Evolutionary conservation across 306 rosid species (phyloP), one percentile per base, ranked within the genome.

Genomic region (Quercus berberidifolia): DNA sequence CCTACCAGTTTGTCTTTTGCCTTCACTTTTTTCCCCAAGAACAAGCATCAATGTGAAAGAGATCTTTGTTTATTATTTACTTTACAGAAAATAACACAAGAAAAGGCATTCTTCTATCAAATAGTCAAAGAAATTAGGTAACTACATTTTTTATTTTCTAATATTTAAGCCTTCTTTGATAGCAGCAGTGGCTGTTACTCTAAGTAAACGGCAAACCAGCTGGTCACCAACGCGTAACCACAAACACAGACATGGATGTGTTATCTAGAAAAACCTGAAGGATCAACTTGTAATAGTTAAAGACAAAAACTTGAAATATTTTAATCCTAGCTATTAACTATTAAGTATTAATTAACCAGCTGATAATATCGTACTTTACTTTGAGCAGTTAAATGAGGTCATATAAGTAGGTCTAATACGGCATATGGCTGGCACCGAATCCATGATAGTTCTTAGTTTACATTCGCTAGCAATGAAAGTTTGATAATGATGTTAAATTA

Each of bases 41-140:
- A 14, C 2, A 7, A 5, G 72, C 68, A 60, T 23, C 18, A 25
- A 15, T 63, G 17, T 49, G 20, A 15, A 28, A 63, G 41, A 63
- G 19, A 3, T 63, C 18, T 4, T 21, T 26, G 30, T 63, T 63
- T 23, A 63, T 13, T 63, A 63, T 25, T 63, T 13, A 1, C 0
- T 38, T 38, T 38, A 38, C 46, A 38, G 3, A 8, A 63, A 63
- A 38, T 54, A 28, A 21, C 20, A 13, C 1, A 12, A 11, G 31
- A 58, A 63, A 11, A 55, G 19, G 72, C 60, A 18, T 52, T 28
- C 8, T 46, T 71, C 5, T 11, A 58, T 15, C 43, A 81, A 43
- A 17, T 28, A 74, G 87, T 89, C 88, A 82, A 84, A 74, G 75
- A 38, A 38, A 84, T 89, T 86, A 76, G 94, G 90, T 86, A 46